Evolutionary conservation across 2,329 filamentous ascomycete species (phyloP).

Genomic region (Calonectria henricotiae): DNA sequence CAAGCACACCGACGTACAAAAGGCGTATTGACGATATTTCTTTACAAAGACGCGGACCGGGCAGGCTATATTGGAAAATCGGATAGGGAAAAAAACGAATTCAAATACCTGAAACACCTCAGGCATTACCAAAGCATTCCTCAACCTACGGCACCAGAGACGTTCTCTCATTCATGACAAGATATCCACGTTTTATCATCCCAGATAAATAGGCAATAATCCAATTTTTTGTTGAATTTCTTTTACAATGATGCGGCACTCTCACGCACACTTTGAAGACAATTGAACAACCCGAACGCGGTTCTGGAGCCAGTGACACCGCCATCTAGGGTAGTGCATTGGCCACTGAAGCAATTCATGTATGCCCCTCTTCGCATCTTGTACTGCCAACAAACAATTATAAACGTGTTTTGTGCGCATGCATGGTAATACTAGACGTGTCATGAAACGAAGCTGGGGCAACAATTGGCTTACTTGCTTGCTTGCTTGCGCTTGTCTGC

Average conservation of each 20-base stretch:
- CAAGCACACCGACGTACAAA: neutral
- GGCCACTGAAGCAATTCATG: too few relatives aligned
- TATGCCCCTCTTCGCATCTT: neutral
- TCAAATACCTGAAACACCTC: neutral
- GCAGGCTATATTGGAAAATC: conserved; percentile 24
- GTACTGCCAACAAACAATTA: neutral
- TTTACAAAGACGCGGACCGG: conserved; percentile 30
- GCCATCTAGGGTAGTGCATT: too few relatives aligned
- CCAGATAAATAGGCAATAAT: too few relatives aligned
- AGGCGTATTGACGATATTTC: conserved; percentile 24
- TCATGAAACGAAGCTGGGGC: neutral
- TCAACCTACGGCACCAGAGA: neutral
- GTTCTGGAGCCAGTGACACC: too few relatives aligned
- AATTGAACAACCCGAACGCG: too few relatives aligned
- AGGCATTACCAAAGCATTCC: neutral
- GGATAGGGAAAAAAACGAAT: conserved; percentile 33
- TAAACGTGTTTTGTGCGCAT: neutral
- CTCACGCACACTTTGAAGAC: too few relatives aligned
- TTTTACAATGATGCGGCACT: too few relatives aligned
- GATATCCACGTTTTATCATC: too few relatives aligned
- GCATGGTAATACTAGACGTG: neutral
- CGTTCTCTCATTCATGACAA: neutral
- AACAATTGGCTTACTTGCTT: too few relatives aligned
- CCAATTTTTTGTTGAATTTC: too few relatives aligned
- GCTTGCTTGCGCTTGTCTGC: neutral